Conservation (phyloP, 192 early-diverging fungal genomes). For the Chytriomyces sp. region DNA sequence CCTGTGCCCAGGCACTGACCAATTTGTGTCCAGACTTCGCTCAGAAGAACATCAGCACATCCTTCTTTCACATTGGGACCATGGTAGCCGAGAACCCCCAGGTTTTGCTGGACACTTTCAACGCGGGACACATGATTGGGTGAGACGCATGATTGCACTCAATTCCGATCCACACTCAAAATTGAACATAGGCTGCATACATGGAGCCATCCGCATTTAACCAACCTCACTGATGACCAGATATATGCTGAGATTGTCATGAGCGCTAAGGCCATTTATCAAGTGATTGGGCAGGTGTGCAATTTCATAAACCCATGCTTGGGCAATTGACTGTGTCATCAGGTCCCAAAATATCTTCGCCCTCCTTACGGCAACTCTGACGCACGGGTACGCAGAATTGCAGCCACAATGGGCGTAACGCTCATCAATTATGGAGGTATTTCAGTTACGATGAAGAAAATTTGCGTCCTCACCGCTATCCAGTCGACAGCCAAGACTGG, state of each 20-base stretch:
- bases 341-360: conserved; percentile 48
- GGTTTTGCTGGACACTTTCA: conserved; percentile 45
- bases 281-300: conserved; percentile 29
- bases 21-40: too few species aligned
- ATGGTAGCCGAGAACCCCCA: conserved; percentile 43
- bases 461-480: too few species aligned
- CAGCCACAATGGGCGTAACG: background rate
- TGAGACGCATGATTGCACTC: background rate
- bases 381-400: background rate
- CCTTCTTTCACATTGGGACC: conserved; percentile 57
- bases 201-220: conserved; percentile 61
- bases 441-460: too few species aligned
- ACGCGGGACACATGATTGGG: conserved; percentile 47
- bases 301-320: background rate
- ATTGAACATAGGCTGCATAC: conserved; percentile 39
- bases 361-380: background rate
- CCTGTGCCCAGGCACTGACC: too few species aligned
- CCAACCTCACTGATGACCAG: conserved; percentile 65
- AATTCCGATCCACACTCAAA: too few species aligned
- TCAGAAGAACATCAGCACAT: conserved; percentile 7
- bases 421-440: background rate
- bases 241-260: conserved; percentile 71
- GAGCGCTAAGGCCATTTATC: conserved; percentile 48
- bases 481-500: background rate
- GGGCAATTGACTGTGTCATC: background rate